These are phyloP conservation scores for Periconia sp. DNA, from an alignment of 2,329 filamentous ascomycete genomes.

Conservation along the genomic window DNA sequence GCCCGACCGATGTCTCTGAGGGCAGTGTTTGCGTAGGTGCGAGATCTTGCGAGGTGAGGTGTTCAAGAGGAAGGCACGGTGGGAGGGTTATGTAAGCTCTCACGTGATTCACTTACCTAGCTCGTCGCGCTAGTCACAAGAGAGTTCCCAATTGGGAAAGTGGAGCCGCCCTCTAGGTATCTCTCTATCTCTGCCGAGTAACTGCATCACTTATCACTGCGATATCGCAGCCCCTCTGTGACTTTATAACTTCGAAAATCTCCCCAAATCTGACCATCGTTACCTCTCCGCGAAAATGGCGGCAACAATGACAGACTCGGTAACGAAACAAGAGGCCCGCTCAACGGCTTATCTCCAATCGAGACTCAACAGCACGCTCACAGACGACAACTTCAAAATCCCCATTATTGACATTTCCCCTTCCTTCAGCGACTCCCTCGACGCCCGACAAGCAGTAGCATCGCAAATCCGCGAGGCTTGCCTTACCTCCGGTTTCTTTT, in stretches of 20 bases:
- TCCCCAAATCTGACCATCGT: background rate
- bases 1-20: too few species aligned
- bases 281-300: background rate
- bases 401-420: slow-evolving; percentile 42
- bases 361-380: slow-evolving; percentile 22
- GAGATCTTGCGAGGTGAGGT: background rate
- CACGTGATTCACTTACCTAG: background rate
- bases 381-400: slow-evolving; percentile 33
- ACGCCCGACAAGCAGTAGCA: slow-evolving; percentile 41
- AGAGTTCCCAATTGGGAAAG: background rate
- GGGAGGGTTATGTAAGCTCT: background rate
- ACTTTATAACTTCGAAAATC: background rate
- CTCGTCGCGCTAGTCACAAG: background rate
- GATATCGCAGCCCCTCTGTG: background rate
- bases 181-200: background rate
- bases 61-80: too few species aligned
- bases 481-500: slow-evolving; percentile 46
- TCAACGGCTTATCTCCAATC: slow-evolving; percentile 39
- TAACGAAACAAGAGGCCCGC: slow-evolving; percentile 32
- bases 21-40: too few species aligned
- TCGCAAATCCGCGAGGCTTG: slow-evolving; percentile 43
- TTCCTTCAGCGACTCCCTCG: slow-evolving; percentile 37
- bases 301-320: background rate
- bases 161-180: background rate
- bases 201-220: background rate